Conservation (phyloP, 176 grass and related monocot species). For the bread wheat (Triticum aestivum) region IWGSC_CS_RefSeq_v2.1 NC_057798.1:465634267-465634766, state of each 20-base stretch:
- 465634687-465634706: slow-evolving; percentile 71
- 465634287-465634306: slow-evolving; percentile 93
- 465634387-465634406: slow-evolving; percentile 68
- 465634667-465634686: slow-evolving; percentile 92
- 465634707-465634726: background rate
- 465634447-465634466: slow-evolving; percentile 92
- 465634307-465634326: slow-evolving; percentile 92
- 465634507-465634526: slow-evolving; percentile 59
- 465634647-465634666: slow-evolving; percentile 96
- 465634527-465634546: slow-evolving; percentile 90
- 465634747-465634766: too few relatives aligned
- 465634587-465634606: slow-evolving; percentile 92
- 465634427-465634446: slow-evolving; percentile 96
- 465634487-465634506: slow-evolving; percentile 79
- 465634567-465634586: slow-evolving; percentile 95
- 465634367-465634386: slow-evolving; percentile 70
- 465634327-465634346: slow-evolving; percentile 86
- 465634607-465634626: slow-evolving; percentile 79
- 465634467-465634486: slow-evolving; percentile 89
- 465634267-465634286: slow-evolving; percentile 92
- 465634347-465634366: slow-evolving; percentile 86
- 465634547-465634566: slow-evolving; percentile 90
- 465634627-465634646: slow-evolving; percentile 81
- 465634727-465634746: background rate
- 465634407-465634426: slow-evolving; percentile 90